Evolutionary conservation across 345 rosid species (phyloP), one percentile per base, ranked within the genome.

Genomic region (Eucalyptus cloeziana): DNA sequence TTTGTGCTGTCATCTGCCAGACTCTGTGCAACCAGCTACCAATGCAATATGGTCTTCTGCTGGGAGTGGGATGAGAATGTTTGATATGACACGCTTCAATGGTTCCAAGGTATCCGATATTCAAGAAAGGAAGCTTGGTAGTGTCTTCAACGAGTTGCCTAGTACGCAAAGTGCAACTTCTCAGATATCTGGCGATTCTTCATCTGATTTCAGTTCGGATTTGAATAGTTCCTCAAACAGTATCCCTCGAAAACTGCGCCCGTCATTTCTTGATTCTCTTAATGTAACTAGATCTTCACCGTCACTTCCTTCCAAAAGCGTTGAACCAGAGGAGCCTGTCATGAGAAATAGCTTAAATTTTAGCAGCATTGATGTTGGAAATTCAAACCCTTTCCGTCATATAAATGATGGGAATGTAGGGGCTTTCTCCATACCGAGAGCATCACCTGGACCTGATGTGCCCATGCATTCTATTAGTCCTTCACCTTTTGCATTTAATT

Each of bases 261-360:
- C 99, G 49, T 98, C 99, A 81, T 96, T 97, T 91, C 96, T 97
- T 86, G 99, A 97, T 94, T 94, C 98, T 87, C 94, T 98, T 86
- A 95, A 95, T 67, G 91, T 94, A 86, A 60, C 95, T 22, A 95
- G 94, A 92, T 91, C 92, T 89, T 87, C 97, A 89, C 90, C 93
- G 17, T 96, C 91, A 87, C 89, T 92, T 90, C 91, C 87, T 88
- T 89, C 89, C 90, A 94, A 89, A 91, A 95, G 30, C 44, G 52
- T 90, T 88, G 93, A 93, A 89, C 88, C 91, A 85, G 89, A 89
- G 85, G 92, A 90, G 58, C 87, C 93, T 43, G 88, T 88, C 88
- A 86, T 91, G 85, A 83, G 93, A 49, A 91, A 89, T 87, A 90
- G 89, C 89, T 90, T 92, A 86, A 93, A 91, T 52, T 88, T 89